Evolutionary conservation across 2,329 filamentous ascomycete species (phyloP).

Genomic region (Sporothrix pallida): DNA sequence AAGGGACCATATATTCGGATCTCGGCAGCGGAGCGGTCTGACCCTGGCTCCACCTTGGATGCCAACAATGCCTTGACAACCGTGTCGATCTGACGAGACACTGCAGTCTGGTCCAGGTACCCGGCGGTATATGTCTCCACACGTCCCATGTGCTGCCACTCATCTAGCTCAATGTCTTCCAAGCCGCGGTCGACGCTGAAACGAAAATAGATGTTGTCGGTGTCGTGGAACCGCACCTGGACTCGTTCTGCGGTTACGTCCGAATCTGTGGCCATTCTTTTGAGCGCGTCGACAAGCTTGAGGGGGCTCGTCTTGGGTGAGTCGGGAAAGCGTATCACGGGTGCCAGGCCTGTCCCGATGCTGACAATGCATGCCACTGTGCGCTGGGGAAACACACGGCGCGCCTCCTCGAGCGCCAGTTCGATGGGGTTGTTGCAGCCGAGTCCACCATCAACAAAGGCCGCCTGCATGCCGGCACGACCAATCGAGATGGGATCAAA

Average conservation of each 20-base stretch:
- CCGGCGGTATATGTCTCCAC: not conserved
- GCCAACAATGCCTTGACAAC: not conserved
- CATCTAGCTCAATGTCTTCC: not conserved
- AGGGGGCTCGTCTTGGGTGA: not conserved
- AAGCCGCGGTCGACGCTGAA: slow-evolving; percentile 13
- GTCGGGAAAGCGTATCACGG: not conserved
- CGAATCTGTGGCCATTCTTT: slow-evolving; percentile 4
- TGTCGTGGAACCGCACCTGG: not conserved
- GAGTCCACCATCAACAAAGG: not conserved
- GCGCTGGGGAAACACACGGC: not conserved
- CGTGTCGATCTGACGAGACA: not conserved
- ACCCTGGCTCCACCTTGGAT: too few species aligned
- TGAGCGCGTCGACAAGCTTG: not conserved
- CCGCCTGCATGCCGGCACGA: too few species aligned
- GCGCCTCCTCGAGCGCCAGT: not conserved
- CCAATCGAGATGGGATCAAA: too few species aligned
- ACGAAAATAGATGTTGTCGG: not conserved
- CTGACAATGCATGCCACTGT: slow-evolving; percentile 6
- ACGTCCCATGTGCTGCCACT: not conserved
- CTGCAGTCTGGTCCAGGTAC: not conserved
- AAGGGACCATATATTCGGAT: too few species aligned
- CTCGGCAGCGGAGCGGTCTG: too few species aligned
- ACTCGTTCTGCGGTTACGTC: not conserved
- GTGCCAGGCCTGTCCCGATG: not conserved
- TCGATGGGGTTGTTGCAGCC: slow-evolving; percentile 18